Base-by-base conservation (phyloP, 495 filamentous ascomycete species). In the Lepraria neglecta region DNA sequence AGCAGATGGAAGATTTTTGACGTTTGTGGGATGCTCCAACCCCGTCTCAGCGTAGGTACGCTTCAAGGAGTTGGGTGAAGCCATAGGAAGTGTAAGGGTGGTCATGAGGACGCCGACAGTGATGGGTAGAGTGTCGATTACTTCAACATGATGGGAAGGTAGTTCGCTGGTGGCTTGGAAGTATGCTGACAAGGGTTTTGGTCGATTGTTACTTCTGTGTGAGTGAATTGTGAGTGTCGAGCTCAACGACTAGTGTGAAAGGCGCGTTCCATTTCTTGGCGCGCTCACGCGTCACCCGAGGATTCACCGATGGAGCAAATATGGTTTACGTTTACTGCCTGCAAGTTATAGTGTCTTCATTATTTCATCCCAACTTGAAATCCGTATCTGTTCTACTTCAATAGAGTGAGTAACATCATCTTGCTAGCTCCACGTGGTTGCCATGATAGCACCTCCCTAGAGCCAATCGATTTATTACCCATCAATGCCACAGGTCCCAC, bases 41-140 rank as follows among this genome's bases (percentile, higher is more conserved):
- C 53, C 62, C 60, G 64, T 50, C 57, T 69, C 62, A 38, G 53
- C 58, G 63, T 53, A 67, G 9, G 51, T 46, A 45, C 65, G 58
- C 63, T 67, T 67, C 33, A 62, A 50, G 43, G 62, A 50, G 21
- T 57, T 59, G 24, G 65, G 65, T 33, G 65, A 65, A 55, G 59
- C 38, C 65, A 67, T 67, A 5, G 63, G 53, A 17, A 59, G 46
- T 19, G 59, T 48, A 15, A 67, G 59, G 44, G 60, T 56, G 52
- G 54, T 65, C 65, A 67, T 63, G 31, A 40, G 6, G 0, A 55
- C 14, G 6, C 35, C n/a, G 15, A 9, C 35, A 12, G 11, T 31
- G 33, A 38, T 58, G 40, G 12, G 17, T 30, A 7, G 42, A 24
- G 4, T 19, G 7, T 53, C 42, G 47, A 27, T 35, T 45, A 54